Evolutionary conservation across 768 basidiomycete species (phyloP).

Genomic region (Boletus subparvulus): DNA sequence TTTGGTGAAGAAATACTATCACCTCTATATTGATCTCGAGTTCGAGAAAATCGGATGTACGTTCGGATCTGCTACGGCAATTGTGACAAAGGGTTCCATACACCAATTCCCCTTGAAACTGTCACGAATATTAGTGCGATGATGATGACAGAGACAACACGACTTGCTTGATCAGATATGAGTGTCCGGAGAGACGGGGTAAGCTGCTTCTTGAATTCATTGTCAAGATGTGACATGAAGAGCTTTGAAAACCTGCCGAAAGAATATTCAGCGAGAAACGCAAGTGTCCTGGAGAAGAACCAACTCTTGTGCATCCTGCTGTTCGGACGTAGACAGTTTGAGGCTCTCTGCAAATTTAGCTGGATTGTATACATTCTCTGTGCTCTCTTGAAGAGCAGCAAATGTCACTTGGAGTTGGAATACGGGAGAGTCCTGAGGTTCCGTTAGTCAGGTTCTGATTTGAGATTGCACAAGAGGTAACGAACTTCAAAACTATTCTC

Average conservation of each 20-base stretch:
- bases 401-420: slow-evolving; percentile 80
- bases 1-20: background rate
- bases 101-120: slow-evolving; percentile 87
- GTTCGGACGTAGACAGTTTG: slow-evolving; percentile 75
- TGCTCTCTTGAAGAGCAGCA: slow-evolving; percentile 78
- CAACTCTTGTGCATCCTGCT: slow-evolving; percentile 97
- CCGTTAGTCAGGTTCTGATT: background rate
- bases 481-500: slow-evolving; percentile 45
- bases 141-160: background rate
- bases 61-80: slow-evolving; percentile 71
- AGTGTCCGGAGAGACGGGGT: slow-evolving; percentile 61
- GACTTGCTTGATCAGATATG: slow-evolving; percentile 66
- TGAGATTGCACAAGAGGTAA: slow-evolving; percentile 1
- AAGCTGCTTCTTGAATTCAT: slow-evolving; percentile 82
- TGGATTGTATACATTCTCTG: slow-evolving; percentile 76
- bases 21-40: slow-evolving; percentile 86
- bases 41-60: slow-evolving; percentile 74
- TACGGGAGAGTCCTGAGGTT: slow-evolving; percentile 66
- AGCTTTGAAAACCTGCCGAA: slow-evolving; percentile 82
- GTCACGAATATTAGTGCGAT: slow-evolving; percentile 7
- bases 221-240: slow-evolving; percentile 86
- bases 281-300: slow-evolving; percentile 20
- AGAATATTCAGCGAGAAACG: slow-evolving; percentile 4
- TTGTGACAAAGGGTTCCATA: slow-evolving; percentile 77
- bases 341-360: slow-evolving; percentile 81